These are phyloP conservation scores for Lentinus polychrous DNA, from an alignment of 1,284 basidiomycete species.

Conservation along the genomic window DNA sequence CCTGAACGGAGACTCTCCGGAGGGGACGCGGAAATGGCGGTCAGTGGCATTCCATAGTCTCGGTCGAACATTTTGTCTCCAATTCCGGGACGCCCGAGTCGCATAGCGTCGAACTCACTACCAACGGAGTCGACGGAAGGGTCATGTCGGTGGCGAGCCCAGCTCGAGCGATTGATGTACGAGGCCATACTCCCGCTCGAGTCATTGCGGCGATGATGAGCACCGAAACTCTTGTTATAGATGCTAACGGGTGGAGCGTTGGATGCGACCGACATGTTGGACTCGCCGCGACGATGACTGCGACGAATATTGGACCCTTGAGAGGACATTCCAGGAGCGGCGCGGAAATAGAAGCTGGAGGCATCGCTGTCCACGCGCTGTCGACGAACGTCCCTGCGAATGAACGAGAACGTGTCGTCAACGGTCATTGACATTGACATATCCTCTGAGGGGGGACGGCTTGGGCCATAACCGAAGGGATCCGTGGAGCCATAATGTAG, in stretches of 20 bases:
- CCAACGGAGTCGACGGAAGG: conserved; percentile 56
- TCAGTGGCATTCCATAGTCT: conserved; percentile 54
- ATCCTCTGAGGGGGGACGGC: conserved; percentile 51
- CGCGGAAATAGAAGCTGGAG: conserved; percentile 68
- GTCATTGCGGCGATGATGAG: conserved; percentile 37
- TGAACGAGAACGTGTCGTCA: conserved; percentile 69
- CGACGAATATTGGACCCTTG: conserved; percentile 27
- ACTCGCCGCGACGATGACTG: conserved; percentile 36
- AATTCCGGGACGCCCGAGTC: conserved; percentile 64
- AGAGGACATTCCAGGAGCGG: conserved; percentile 20
- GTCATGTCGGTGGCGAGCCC: conserved; percentile 56
- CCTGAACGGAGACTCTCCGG: conserved; percentile 32
- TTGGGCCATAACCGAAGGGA: conserved; percentile 68
- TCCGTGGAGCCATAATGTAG: conserved; percentile 57
- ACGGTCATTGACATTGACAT: conserved; percentile 50
- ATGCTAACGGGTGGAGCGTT: conserved; percentile 60
- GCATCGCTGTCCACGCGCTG: conserved; percentile 67
- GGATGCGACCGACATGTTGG: conserved; percentile 37
- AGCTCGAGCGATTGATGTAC: conserved; percentile 48
- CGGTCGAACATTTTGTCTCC: conserved; percentile 86
- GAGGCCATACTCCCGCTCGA: conserved; percentile 46
- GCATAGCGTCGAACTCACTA: conserved; percentile 55
- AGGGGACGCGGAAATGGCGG: conserved; percentile 66
- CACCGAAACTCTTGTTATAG: conserved; percentile 53
- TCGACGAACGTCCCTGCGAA: conserved; percentile 36